A percentile compares a stretch with the other conserved stretches of the same genome.
phyloP scores from a whole-genome alignment of 805 yeast species.

The Ogataea nakhonphanomensis region DNA sequence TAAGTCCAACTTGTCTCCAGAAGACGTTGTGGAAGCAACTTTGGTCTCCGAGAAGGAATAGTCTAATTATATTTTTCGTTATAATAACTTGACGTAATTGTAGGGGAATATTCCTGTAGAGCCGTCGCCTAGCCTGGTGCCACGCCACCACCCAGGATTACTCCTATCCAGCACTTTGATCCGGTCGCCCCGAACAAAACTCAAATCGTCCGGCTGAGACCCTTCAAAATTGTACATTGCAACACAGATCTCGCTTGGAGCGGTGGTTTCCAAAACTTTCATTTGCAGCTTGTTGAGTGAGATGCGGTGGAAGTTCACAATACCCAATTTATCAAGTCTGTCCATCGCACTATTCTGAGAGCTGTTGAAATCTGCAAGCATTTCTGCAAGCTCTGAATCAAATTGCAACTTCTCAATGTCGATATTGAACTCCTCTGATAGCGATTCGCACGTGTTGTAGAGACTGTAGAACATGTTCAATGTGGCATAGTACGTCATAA shows the following conservation, averaged over 20 bases:
- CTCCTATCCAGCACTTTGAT: slow-evolving; percentile 37
- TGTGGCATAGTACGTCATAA: slow-evolving; percentile 36
- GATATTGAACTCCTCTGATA: slow-evolving; percentile 11
- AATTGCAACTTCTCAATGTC: slow-evolving; percentile 6
- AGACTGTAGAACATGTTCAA: slow-evolving; percentile 32
- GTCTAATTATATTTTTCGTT: not conserved
- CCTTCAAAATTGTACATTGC: slow-evolving; percentile 42
- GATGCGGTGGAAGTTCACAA: slow-evolving; percentile 18
- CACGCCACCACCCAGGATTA: slow-evolving; percentile 50
- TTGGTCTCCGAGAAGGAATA: slow-evolving; percentile 1
- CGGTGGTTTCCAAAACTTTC: slow-evolving; percentile 15
- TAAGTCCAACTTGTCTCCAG: slow-evolving; percentile 18
- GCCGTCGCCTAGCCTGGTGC: slow-evolving; percentile 37
- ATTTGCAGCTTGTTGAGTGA: slow-evolving; percentile 17
- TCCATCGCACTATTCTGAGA: slow-evolving; percentile 8
- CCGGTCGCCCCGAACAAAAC: slow-evolving; percentile 41
- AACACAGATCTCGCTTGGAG: slow-evolving; percentile 27
- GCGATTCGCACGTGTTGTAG: slow-evolving; percentile 10
- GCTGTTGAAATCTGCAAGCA: slow-evolving; percentile 8
- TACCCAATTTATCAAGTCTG: slow-evolving; percentile 10
- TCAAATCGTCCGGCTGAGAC: slow-evolving; percentile 39
- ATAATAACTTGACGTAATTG: slow-evolving; percentile 37
- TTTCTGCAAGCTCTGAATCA: slow-evolving; percentile 6
- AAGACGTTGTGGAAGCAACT: slow-evolving; percentile 10
- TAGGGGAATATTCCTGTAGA: slow-evolving; percentile 43